These are phyloP conservation scores for Neocucurbitaria cava DNA, from an alignment of 2,329 filamentous ascomycete genomes.

Conservation along the genomic window DNA sequence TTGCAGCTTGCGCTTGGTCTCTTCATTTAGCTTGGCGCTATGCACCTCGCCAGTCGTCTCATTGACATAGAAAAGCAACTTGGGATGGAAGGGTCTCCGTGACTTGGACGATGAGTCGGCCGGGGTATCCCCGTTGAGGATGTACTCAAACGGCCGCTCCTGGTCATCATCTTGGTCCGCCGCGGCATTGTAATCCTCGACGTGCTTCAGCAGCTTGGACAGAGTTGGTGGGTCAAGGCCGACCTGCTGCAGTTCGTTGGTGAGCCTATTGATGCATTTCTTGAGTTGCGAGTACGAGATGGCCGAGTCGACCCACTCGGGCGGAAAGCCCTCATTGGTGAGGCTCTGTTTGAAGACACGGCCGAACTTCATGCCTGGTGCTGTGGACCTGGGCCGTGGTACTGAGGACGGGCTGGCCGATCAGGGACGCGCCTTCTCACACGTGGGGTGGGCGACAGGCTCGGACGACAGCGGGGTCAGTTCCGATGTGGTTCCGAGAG, in stretches of 20 bases:
- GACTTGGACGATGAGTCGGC: conserved; percentile 10
- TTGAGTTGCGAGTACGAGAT: conserved; percentile 87
- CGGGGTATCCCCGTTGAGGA: conserved; percentile 30
- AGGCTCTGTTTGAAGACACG: conserved; percentile 77
- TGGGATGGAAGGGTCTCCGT: conserved; percentile 63
- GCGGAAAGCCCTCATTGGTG: conserved; percentile 75
- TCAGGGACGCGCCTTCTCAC: conserved; percentile 26
- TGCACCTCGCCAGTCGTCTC: conserved; percentile 70
- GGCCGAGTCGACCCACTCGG: conserved; percentile 73
- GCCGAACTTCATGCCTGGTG: conserved; percentile 78
- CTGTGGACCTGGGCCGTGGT: conserved; percentile 14
- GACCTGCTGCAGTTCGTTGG: conserved; percentile 71
- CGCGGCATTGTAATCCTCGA: conserved; percentile 46
- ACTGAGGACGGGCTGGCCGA: conserved; percentile 24
- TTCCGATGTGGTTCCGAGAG: conserved; percentile 10
- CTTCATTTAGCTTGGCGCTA: conserved; percentile 70
- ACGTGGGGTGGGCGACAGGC: conserved; percentile 33
- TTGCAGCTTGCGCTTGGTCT: conserved; percentile 69
- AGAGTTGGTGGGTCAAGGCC: conserved; percentile 77
- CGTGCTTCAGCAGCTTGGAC: conserved; percentile 64
- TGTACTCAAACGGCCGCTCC: conserved; percentile 47
- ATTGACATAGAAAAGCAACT: conserved; percentile 73
- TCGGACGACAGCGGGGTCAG: conserved; percentile 14
- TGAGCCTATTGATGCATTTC: conserved; percentile 85
- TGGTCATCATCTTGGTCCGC: conserved; percentile 29